Evolutionary conservation across 1,139 yeast genomes (phyloP).

Genomic region (Lodderomyces jiufengensis): DNA sequence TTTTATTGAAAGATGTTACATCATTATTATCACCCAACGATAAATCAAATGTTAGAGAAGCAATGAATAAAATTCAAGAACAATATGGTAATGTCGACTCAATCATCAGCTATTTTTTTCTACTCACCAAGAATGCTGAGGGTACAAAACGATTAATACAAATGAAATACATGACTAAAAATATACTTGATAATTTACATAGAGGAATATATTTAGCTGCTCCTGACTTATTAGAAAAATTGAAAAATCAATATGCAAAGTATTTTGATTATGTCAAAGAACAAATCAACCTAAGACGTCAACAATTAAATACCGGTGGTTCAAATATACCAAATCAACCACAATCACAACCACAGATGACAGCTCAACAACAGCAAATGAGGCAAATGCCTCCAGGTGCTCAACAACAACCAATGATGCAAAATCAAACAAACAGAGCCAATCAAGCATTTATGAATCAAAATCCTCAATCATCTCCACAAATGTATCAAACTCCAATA

Average conservation of each 20-base stretch:
- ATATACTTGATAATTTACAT: slow-evolving; percentile 65
- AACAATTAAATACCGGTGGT: slow-evolving; percentile 18
- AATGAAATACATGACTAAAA: slow-evolving; percentile 74
- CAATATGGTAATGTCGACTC: slow-evolving; percentile 69
- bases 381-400: slow-evolving; percentile 7
- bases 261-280: slow-evolving; percentile 70
- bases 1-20: slow-evolving; percentile 65
- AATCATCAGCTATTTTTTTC: slow-evolving; percentile 71
- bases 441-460: slow-evolving; percentile 19
- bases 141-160: slow-evolving; percentile 76
- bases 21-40: slow-evolving; percentile 58
- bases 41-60: slow-evolving; percentile 57
- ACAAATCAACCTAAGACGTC: slow-evolving; percentile 36
- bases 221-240: slow-evolving; percentile 66
- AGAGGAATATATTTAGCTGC: slow-evolving; percentile 62
- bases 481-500: slow-evolving; percentile 3
- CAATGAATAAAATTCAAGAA: slow-evolving; percentile 56
- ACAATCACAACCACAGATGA: slow-evolving; percentile 15
- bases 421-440: slow-evolving; percentile 11
- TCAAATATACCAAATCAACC: slow-evolving; percentile 10
- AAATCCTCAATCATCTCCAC: slow-evolving; percentile 12
- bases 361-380: slow-evolving; percentile 7
- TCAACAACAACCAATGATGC: slow-evolving; percentile 7
- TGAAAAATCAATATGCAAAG: slow-evolving; percentile 67
- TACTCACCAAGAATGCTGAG: slow-evolving; percentile 67